Evolutionary conservation across 805 yeast species (phyloP), one percentile per base, ranked within the genome.

Genomic region (Grigorovia yakushimaensis): DNA sequence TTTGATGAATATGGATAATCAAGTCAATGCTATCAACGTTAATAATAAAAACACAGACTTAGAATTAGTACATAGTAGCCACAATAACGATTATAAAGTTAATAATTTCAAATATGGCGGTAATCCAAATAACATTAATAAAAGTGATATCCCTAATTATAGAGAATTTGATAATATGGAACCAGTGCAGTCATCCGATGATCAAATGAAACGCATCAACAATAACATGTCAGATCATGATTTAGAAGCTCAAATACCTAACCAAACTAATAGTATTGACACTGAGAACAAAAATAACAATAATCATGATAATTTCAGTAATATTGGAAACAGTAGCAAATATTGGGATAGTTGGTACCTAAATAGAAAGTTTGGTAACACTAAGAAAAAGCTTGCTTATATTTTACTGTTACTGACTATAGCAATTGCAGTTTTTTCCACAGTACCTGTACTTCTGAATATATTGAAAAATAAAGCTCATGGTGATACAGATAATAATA

Each of bases 271-370:
- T 27, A 10, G 5, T 27, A 15, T 15, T 27, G 13, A 27, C 13
- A 7, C 33, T 27, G 33, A 27, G 27, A 9, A 24, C 6, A 9
- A 24, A 6, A 9, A 24, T 7, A 7, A 24, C 27, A 24, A 24
- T 24, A 24, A n/a, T 24, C 27, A 24, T 24, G 27, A 24, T n/a
- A 24, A 24, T 24, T 24, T 24, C 27, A 24, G 27, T n/a, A n/a
- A n/a, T n/a, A n/a, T n/a, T n/a, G n/a, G n/a, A n/a, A 33, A 44
- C 15, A 22, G 23, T 21, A 24, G 13, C 3, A 20, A 20, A 15
- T 37, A 44, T 10, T 47, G 49, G 52, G 48, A 52, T 41, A 43
- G 44, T 39, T 45, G 49, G 46, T 48, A 48, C 39, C 22, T 47
- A 10, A 43, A 44, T 37, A 51, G 44, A 20, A 47, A 47, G 46